Evolutionary conservation across 2,329 filamentous ascomycete species (phyloP), one percentile per base, ranked within the genome.

Genomic region (Septoria linicola): DNA sequence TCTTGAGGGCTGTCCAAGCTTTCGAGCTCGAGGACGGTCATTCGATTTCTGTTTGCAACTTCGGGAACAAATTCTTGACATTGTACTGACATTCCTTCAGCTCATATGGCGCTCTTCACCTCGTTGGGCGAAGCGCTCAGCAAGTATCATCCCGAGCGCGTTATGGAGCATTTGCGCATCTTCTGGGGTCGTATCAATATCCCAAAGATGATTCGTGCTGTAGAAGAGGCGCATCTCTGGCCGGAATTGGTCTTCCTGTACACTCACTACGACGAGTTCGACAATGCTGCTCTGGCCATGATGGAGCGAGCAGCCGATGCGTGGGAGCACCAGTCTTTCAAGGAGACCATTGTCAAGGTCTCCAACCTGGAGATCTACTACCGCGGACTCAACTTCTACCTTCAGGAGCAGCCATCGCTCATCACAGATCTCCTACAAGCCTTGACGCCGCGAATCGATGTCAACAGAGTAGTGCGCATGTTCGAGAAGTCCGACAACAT

Each of bases 321-420:
- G 1, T 99, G 93, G 93, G 95, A 99, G 72, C 93, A 99, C 75
- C 90, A 96, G 70, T 93, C 95, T 41, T 99, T 99, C 84, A 99
- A 99, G 80, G 95, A 99, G 69, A 97, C 95, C 44, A 80, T 96
- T 51, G 84, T 96, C 74, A 99, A 99, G 81, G 92, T 96, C 60
- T 89, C 91, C 66, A 99, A 99, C 75, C 76, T 99, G 66, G 95
- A 99, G 74, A 99, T 99, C 65, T 99, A 97, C 78, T 99, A 99
- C 80, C 88, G 92, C 47, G 89, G 89, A 21, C 81, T 97, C 68
- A 95, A 92, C 76, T 96, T 96, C 75, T 97, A 97, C 72, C 83
- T 99, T 34, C 89, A 97, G 74, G 89, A 99, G 73, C 93, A 99
- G 70, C 93, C 93, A 27, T 89, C 92, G 10, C 81, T 99, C 39